Evolutionary conservation across 2,329 filamentous ascomycete species (phyloP).

Genomic region (Emmonsiellopsis sp.): DNA sequence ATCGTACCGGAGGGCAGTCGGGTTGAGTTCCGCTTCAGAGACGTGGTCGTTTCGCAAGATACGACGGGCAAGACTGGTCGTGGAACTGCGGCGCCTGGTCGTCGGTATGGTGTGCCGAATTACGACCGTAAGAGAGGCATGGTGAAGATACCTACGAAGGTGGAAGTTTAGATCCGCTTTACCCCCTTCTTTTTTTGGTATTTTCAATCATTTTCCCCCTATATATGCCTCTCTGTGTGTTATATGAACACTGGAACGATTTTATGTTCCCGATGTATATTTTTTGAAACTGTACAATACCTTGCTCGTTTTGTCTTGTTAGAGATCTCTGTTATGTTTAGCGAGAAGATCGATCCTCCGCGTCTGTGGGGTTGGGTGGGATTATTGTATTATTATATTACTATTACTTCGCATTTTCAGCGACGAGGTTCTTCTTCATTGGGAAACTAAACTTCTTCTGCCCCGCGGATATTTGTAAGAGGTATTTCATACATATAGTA

Average conservation of each 20-base stretch:
- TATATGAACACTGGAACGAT: not conserved
- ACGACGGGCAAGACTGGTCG: conserved; percentile 48
- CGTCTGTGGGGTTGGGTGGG: too few relatives aligned
- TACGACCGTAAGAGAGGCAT: conserved; percentile 54
- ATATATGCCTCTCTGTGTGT: not conserved
- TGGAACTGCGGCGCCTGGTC: conserved; percentile 45
- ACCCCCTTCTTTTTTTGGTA: not conserved
- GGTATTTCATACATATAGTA: too few relatives aligned
- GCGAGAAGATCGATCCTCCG: too few relatives aligned
- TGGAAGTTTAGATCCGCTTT: conserved; percentile 37
- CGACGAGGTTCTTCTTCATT: too few relatives aligned
- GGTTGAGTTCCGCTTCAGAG: conserved; percentile 53
- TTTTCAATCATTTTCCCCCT: not conserved
- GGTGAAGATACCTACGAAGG: conserved; percentile 55
- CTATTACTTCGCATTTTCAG: too few relatives aligned
- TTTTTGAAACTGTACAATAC: too few relatives aligned
- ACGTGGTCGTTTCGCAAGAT: conserved; percentile 45
- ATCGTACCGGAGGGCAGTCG: conserved; percentile 40
- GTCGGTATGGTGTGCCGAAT: conserved; percentile 53
- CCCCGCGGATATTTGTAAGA: too few relatives aligned
- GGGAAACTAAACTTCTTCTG: too few relatives aligned
- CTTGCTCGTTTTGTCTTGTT: too few relatives aligned
- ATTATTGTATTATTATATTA: too few relatives aligned
- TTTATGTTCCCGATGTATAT: not conserved
- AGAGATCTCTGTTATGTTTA: too few relatives aligned